These are phyloP conservation scores for Typha latifolia DNA, from an alignment of 176 grass and related monocot species.

Conservation along the genomic window DNA sequence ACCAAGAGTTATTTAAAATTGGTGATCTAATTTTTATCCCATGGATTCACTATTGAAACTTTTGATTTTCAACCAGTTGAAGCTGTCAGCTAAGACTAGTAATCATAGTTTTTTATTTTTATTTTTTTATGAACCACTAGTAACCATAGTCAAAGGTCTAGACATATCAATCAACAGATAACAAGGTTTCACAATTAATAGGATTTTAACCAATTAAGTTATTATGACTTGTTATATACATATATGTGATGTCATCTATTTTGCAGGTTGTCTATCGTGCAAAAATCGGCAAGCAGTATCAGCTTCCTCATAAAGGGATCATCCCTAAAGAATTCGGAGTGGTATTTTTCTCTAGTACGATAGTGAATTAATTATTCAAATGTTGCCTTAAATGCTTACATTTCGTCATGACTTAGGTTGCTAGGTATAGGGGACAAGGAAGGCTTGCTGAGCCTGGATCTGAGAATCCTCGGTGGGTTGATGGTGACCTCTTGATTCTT, in stretches of 20 bases:
- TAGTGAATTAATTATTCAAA: conserved; percentile 16
- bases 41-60: no score
- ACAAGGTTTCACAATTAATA: no score
- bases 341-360: conserved; percentile 35
- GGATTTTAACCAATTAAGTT: no score
- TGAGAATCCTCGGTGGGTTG: conserved; percentile 74
- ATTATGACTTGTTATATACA: no score
- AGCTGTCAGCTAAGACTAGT: no score
- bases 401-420: conserved; percentile 45
- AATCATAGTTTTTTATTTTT: no score
- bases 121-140: no score
- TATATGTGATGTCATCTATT: not conserved
- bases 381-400: conserved; percentile 16
- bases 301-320: conserved; percentile 88
- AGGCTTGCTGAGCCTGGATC: conserved; percentile 64
- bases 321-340: conserved; percentile 98
- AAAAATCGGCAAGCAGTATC: conserved; percentile 71
- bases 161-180: no score
- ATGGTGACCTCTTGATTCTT: conserved; percentile 86
- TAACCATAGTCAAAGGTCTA: no score
- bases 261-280: conserved; percentile 77
- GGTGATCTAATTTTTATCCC: no score
- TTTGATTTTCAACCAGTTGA: no score
- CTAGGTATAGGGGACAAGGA: conserved; percentile 78
- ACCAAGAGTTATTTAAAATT: no score